Base-by-base conservation (phyloP, 768 basidiomycete genomes). In the Tricholoma hemisulphureum region DNA sequence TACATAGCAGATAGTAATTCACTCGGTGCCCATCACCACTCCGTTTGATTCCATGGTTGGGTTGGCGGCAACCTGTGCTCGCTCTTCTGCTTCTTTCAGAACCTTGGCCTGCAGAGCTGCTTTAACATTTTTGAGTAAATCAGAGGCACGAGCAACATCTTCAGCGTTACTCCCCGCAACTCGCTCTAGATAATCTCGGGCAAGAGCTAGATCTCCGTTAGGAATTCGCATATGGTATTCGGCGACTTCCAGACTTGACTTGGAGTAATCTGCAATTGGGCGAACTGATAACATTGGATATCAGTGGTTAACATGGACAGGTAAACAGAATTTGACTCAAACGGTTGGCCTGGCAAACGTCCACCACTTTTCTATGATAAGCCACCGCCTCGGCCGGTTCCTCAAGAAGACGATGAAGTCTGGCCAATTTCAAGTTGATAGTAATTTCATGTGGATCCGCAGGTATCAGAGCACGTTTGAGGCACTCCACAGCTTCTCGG, bases 401-500 rank as follows among this genome's bases (percentile, higher is more conserved):
- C 14, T 86, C 84, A 34, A 91, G 73, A 24, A 80, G 78, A 54
- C 80, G 80, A 66, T 91, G 82, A 50, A 95, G 76, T 65, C 80
- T 83, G 16, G 93, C 93, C 31, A 95, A 76, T 67, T 85, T 91
- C 34, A 88, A 73, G 68, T 85, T 83, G 60, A 92, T 86, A 21
- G 77, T 80, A 34, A 83, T 89, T 69, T 94, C 91, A 59, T 86
- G 83, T 3, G 88, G 82, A 70, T 91, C 89, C 24, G 88, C 88
- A 55, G 88, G 84, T 58, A 89, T 84, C 54, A 98, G 79, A 11
- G 96, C 95, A 37, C 95, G 90, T 63, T 93, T 91, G 61, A 93
- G 86, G 66, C 94, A 93, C 68, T 95, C 89, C 43, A 95, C 87
- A 14, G 97, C 95, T 71, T 98, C 95, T 58, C 87, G 82, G 46